A percentile compares a stretch with the other conserved stretches of the same genome.
Conservation (phyloP, 2,329 filamentous ascomycete genomes). For the Colletotrichum kahawae region DNA sequence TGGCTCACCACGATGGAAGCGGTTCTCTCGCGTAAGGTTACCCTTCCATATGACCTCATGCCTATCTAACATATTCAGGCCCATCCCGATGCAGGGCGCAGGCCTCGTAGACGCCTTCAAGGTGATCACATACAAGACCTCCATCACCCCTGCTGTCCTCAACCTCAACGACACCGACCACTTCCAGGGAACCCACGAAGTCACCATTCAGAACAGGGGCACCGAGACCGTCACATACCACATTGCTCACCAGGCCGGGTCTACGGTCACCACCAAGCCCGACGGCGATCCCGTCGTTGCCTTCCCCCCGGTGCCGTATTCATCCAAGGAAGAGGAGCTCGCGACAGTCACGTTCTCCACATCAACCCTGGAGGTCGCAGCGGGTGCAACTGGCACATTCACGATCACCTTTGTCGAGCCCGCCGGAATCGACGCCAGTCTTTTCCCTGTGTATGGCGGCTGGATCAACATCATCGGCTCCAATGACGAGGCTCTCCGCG, state of each 20-base stretch:
- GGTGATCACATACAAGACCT: constrained; percentile 36
- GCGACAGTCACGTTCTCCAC: constrained; percentile 48
- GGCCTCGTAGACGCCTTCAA: constrained; percentile 63
- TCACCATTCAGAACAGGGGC: constrained; percentile 61
- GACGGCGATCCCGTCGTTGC: constrained; percentile 25
- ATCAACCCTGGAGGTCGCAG: constrained; percentile 45
- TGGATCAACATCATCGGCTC: constrained; percentile 26
- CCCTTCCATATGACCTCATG: neutral
- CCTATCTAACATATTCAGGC: accelerated
- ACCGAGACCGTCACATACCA: constrained; percentile 53
- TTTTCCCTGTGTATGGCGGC: constrained; percentile 30
- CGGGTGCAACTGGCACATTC: constrained; percentile 45
- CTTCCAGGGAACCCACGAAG: constrained; percentile 51
- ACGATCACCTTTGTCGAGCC: constrained; percentile 46
- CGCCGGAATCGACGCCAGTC: constrained; percentile 14
- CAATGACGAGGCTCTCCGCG: constrained; percentile 27
- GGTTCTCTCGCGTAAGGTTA: constrained; percentile 3
- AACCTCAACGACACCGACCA: constrained; percentile 69
- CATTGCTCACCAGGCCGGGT: constrained; percentile 52
- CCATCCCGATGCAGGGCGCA: constrained; percentile 39
- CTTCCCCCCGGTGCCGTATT: constrained; percentile 45
- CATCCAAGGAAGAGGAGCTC: constrained; percentile 34
- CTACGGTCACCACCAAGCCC: constrained; percentile 58
- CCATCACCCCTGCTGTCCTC: constrained; percentile 52
- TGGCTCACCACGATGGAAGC: constrained; percentile 8